Evolutionary conservation across 2,329 filamentous ascomycete genomes (phyloP).

Genomic region (Periconia macrospinosa): DNA sequence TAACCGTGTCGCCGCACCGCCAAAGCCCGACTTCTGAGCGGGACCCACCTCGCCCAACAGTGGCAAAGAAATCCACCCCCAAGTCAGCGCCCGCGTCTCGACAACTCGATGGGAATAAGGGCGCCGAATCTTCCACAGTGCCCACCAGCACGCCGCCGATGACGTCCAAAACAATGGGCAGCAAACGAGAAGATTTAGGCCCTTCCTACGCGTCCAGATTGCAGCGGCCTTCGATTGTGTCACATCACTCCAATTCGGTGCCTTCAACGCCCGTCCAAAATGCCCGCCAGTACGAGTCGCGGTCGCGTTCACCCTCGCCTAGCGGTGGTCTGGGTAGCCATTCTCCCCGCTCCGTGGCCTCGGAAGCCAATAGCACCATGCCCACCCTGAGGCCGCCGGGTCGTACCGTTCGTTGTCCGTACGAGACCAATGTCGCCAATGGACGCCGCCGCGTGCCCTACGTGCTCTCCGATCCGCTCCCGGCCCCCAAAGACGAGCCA

Average conservation of each 20-base stretch:
- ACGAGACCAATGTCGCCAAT: conserved; percentile 82
- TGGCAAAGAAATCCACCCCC: conserved; percentile 31
- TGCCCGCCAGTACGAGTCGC: conserved; percentile 79
- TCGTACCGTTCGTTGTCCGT: conserved; percentile 70
- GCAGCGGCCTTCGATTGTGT: conserved; percentile 55
- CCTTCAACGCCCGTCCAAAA: conserved; percentile 92
- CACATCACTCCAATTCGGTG: conserved; percentile 81
- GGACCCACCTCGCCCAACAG: conserved; percentile 29
- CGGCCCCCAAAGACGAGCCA: conserved; percentile 67
- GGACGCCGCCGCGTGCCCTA: conserved; percentile 89
- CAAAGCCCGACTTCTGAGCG: conserved; percentile 32
- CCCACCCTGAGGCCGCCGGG: conserved; percentile 64
- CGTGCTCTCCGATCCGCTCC: conserved; percentile 80
- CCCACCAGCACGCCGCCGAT: conserved; percentile 39
- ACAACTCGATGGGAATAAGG: conserved; percentile 43
- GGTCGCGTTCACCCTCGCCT: conserved; percentile 77
- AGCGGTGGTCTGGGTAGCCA: conserved; percentile 71
- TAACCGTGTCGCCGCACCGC: conserved; percentile 43
- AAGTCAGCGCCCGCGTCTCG: conserved; percentile 31
- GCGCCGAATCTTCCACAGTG: conserved; percentile 28
- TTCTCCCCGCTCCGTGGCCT: conserved; percentile 87
- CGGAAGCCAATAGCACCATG: conserved; percentile 77
- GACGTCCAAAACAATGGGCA: conserved; percentile 38
- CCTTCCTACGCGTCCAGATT: conserved; percentile 18
- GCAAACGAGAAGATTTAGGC: conserved; percentile 28